A percentile compares a stretch with the other conserved stretches of the same genome.
These are phyloP conservation scores for Alternaria metachromatica DNA, from an alignment of 2,329 filamentous ascomycete genomes.

Conservation along the genomic window DNA sequence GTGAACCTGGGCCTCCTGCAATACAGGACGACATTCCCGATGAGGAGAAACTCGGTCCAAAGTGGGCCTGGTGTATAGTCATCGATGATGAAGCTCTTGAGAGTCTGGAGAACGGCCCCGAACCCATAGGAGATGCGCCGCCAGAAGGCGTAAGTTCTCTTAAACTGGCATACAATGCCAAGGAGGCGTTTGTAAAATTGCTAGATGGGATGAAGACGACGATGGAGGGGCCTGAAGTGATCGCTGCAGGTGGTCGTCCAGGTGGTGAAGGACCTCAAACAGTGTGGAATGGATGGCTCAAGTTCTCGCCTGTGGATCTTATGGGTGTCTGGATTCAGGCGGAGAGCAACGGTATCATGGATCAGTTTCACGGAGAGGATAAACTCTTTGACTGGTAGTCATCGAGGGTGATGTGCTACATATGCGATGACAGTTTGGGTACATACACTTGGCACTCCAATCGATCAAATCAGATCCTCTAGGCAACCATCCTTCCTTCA, in stretches of 20 bases:
- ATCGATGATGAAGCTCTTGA: slow-evolving; percentile 9
- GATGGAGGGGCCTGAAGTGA: neutral
- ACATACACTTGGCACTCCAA: neutral
- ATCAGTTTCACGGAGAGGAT: neutral
- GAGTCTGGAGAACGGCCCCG: slow-evolving; percentile 7
- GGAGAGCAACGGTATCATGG: neutral
- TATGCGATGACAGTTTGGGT: neutral
- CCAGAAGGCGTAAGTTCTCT: neutral
- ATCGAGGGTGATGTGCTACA: neutral
- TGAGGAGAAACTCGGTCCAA: slow-evolving; percentile 7
- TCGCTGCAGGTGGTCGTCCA: neutral
- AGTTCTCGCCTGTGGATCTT: slow-evolving; percentile 5
- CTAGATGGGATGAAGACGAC: neutral
- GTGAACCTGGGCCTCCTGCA: neutral
- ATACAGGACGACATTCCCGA: neutral
- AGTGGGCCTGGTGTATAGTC: slow-evolving; percentile 3
- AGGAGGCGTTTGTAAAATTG: slow-evolving; percentile 6
- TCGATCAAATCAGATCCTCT: neutral
- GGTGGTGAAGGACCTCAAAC: neutral
- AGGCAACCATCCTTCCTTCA: neutral
- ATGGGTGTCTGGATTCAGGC: neutral
- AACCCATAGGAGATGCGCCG: slow-evolving; percentile 5
- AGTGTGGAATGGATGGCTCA: slow-evolving; percentile 5
- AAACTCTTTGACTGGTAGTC: neutral
- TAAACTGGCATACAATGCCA: neutral